Percentiles rank a stretch among this genome's conserved stretches.
phyloP scores from a whole-genome alignment of 1,284 basidiomycete species.

The Sporisorium graminicola region DNA sequence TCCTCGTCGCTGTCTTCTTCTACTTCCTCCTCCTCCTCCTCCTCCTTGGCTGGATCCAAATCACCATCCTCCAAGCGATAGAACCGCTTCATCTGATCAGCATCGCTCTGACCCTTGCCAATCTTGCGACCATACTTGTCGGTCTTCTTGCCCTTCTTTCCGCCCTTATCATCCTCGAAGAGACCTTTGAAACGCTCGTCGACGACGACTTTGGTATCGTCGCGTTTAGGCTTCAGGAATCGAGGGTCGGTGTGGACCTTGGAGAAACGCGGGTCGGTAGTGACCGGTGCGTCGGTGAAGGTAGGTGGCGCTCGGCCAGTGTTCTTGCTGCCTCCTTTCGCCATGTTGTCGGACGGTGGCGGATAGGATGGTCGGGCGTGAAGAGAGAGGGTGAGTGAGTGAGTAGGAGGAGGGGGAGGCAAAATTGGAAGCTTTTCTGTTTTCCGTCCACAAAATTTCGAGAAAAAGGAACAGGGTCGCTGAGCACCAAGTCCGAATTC shows the following conservation, averaged over 20 bases:
- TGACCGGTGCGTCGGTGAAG: constrained; percentile 37
- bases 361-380: not conserved
- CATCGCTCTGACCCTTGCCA: constrained; percentile 43
- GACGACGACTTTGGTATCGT: constrained; percentile 84
- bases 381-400: not conserved
- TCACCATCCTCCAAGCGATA: constrained; percentile 64
- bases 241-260: constrained; percentile 90
- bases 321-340: constrained; percentile 29
- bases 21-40: constrained; percentile 24
- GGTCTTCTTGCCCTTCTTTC: constrained; percentile 72
- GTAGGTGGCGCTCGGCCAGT: not conserved
- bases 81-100: constrained; percentile 57
- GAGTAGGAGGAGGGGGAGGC: not conserved
- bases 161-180: constrained; percentile 43
- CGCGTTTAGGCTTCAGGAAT: constrained; percentile 85
- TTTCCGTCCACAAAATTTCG: constrained; percentile 2
- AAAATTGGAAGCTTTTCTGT: not conserved
- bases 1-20: constrained; percentile 39
- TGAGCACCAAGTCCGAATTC: constrained; percentile 4
- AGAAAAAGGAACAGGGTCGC: constrained; percentile 8
- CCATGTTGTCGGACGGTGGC: constrained; percentile 12
- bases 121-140: constrained; percentile 92
- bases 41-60: constrained; percentile 72
- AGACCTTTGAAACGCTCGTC: constrained; percentile 89
- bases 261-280: constrained; percentile 76